A percentile compares a stretch with the other conserved stretches of the same genome.
Evolutionary conservation across 768 basidiomycete genomes (phyloP).

Genomic region (Kwoniella dendrophila): DNA sequence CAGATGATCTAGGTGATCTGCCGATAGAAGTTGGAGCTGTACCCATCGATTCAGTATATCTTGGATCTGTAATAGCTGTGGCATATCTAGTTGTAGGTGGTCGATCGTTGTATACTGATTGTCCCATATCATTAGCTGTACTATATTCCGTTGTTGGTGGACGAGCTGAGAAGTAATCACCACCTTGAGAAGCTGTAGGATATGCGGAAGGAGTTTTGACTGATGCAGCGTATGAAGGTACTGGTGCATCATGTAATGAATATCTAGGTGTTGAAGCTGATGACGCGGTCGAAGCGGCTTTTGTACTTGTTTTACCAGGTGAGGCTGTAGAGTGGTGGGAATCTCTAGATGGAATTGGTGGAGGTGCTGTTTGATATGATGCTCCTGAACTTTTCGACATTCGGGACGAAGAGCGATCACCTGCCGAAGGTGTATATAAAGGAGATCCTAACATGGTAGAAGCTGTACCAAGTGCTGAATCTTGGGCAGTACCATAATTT

Average conservation of each 20-base stretch:
- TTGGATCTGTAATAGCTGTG: conserved; percentile 1
- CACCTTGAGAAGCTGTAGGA: neutral
- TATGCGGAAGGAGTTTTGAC: neutral
- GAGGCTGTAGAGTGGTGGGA: conserved; percentile 35
- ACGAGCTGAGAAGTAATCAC: conserved; percentile 7
- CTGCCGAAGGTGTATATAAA: conserved; percentile 24
- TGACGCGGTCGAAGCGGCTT: neutral
- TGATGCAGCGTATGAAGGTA: conserved; percentile 8
- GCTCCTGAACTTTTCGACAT: conserved; percentile 20
- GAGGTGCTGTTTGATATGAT: conserved; percentile 42
- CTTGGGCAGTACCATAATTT: neutral
- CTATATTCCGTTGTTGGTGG: neutral
- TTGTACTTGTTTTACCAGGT: conserved; percentile 6
- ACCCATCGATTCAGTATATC: conserved; percentile 4
- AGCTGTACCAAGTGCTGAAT: neutral
- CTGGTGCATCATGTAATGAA: conserved; percentile 38
- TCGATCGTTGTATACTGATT: conserved; percentile 10
- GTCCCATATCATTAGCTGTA: conserved; percentile 6
- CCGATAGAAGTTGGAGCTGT: conserved; percentile 6
- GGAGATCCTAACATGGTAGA: conserved; percentile 30
- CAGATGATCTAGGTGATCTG: conserved; percentile 11
- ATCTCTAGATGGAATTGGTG: conserved; percentile 42
- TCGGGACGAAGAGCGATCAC: conserved; percentile 18
- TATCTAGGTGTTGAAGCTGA: conserved; percentile 27
- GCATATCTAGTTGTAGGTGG: conserved; percentile 17